Evolutionary conservation across 192 early-diverging fungal genomes (phyloP).

Genomic region (Mortierella claussenii): DNA sequence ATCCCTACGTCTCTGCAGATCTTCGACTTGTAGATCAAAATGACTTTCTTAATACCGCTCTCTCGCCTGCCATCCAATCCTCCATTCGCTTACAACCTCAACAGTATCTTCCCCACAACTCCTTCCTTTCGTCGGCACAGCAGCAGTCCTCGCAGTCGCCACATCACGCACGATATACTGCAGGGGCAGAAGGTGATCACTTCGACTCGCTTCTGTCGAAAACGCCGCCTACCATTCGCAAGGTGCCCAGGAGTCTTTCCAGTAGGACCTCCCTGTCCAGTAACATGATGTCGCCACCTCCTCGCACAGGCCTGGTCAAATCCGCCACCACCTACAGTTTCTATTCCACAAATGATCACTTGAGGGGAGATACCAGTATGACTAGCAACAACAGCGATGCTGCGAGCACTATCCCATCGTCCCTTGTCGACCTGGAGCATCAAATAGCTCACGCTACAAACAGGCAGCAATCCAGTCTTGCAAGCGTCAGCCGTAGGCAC

Average conservation of each 20-base stretch:
- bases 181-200: not conserved
- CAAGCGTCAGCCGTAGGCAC: constrained; percentile 13
- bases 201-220: not conserved
- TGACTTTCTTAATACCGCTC: constrained; percentile 1
- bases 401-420: too few species aligned
- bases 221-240: constrained; percentile 41
- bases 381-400: not conserved
- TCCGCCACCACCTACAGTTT: constrained; percentile 14
- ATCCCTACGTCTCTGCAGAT: constrained; percentile 24
- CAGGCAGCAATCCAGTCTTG: constrained; percentile 1
- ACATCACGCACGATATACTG: not conserved
- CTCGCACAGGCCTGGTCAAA: constrained; percentile 24
- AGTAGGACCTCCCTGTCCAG: constrained; percentile 16
- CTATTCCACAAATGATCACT: constrained; percentile 12
- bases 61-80: not conserved
- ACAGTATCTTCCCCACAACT: not conserved
- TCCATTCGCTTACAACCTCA: constrained; percentile 2
- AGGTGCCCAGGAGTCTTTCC: constrained; percentile 12
- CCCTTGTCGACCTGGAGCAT: too few species aligned
- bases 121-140: too few species aligned
- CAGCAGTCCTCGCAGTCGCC: too few species aligned
- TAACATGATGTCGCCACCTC: constrained; percentile 26
- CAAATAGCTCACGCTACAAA: constrained; percentile 2
- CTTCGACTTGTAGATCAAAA: not conserved
- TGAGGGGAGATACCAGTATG: not conserved